Base-by-base conservation (phyloP, 805 yeast genomes). In the Wickerhamiella hasegawae region DNA sequence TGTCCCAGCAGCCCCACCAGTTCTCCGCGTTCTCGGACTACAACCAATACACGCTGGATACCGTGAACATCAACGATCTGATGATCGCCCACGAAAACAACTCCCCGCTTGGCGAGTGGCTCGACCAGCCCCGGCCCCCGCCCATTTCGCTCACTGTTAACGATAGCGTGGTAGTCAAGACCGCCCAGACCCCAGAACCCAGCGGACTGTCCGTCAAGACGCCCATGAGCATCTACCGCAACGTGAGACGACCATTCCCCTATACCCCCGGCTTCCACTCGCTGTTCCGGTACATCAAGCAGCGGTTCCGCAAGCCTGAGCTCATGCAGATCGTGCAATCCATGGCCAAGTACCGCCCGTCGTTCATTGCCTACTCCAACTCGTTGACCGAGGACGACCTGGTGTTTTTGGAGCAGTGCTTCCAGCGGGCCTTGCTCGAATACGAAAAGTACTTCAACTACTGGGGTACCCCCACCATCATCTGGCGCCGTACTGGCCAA, bases 401-500 rank as follows among this genome's bases (percentile, higher is more conserved):
- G 55, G 79, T 87, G 3, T 87, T 87, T 51, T 83, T 90, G 78
- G 98, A 87, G 52, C 93, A 87, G 59, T 81, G 94, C 47, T 87
- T 85, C 59, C 97, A 87, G 55, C 62, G 98, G 31, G 84, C 97
- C 0, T 60, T 87, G 25, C 59, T 87, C 30, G 94, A 92, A 41
- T 87, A 84, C 53, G 85, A 83, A 40, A 79, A 76, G 53, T 80
- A 81, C 52, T 78, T 90, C 27, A 66, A 73, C 17, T 73, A 79
- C 16, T 73, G 83, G 23, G 96, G 96, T 0, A 87, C 96, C 0
- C 97, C 97, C 2, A 84, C 95, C 0, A 69, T 87, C 17, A 87
- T 84, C 3, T 87, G 97, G 97, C 64, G 98, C 45, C 66, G 97
- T 35, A 84, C 95, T 1, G 94, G 95, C 6, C 94, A 87, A 54